Evolutionary conservation across 192 early-diverging fungal species (phyloP).

Genomic region (Backusella tarrabulga): DNA sequence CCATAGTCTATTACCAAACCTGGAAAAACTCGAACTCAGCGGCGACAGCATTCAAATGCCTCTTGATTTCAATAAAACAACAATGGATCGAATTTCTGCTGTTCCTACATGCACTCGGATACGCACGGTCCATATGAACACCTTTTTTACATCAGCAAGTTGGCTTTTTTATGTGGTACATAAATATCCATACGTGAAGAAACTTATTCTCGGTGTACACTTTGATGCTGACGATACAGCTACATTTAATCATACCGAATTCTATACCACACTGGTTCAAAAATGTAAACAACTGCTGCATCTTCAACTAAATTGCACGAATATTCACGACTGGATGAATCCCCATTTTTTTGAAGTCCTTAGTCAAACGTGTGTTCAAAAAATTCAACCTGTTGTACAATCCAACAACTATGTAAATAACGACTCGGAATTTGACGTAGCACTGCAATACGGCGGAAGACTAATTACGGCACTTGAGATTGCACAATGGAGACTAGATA

Average conservation of each 20-base stretch:
- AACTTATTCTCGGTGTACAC: neutral
- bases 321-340: neutral
- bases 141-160: neutral
- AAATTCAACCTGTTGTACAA: neutral
- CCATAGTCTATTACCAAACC: neutral
- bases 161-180: slow-evolving; percentile 5
- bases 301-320: neutral
- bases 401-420: neutral
- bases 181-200: neutral
- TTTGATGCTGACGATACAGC: neutral
- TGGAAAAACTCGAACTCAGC: neutral
- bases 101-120: neutral
- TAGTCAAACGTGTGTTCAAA: neutral
- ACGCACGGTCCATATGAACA: neutral
- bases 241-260: neutral
- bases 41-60: slow-evolving; percentile 1
- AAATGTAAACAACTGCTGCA: neutral
- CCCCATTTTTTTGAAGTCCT: neutral
- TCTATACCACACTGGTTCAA: neutral
- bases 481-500: slow-evolving; percentile 4
- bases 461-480: neutral
- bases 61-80: neutral
- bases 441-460: neutral
- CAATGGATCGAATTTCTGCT: neutral
- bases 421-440: neutral